Evolutionary conservation across 345 rosid species (phyloP).

Genomic region (Capsella bursapastoris): DNA sequence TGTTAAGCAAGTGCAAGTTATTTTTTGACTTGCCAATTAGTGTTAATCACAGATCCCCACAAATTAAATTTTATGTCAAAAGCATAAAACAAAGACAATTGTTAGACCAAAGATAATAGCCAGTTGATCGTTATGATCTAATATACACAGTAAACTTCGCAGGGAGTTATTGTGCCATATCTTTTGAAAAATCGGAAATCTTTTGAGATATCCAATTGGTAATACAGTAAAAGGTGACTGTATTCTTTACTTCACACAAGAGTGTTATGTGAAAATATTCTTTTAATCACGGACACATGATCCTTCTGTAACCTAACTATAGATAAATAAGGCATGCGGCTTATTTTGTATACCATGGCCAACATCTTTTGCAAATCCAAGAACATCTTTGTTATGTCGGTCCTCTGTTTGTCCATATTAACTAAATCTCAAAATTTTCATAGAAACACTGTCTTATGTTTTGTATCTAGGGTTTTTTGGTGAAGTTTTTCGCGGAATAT

Average conservation of each 20-base stretch:
- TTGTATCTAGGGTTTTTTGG: slow-evolving; percentile 81
- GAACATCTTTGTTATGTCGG: slow-evolving; percentile 11
- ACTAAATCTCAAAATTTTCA: slow-evolving; percentile 5
- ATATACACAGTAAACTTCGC: not conserved
- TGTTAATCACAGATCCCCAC: slow-evolving; percentile 4
- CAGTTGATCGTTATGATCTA: not conserved
- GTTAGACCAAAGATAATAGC: not conserved
- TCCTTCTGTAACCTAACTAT: not conserved
- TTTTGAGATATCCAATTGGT: not conserved
- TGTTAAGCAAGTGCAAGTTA: not conserved
- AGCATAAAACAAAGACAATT: not conserved
- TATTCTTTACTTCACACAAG: slow-evolving; percentile 1
- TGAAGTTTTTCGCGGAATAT: slow-evolving; percentile 94
- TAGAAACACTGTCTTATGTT: not conserved
- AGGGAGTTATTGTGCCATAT: not conserved
- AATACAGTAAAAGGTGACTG: not conserved
- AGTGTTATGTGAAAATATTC: not conserved
- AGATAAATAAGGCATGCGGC: not conserved
- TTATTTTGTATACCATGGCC: slow-evolving; percentile 1
- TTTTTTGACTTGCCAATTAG: not conserved
- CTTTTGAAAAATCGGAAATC: not conserved
- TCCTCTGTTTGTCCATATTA: not conserved
- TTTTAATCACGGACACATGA: not conserved
- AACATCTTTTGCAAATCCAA: slow-evolving; percentile 11
- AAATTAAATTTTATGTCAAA: not conserved